Percentiles rank a stretch among this genome's conserved stretches.
phyloP scores from a whole-genome alignment of 176 grass and related monocot genomes.

The Ampelocalamus luodianensis region DNA sequence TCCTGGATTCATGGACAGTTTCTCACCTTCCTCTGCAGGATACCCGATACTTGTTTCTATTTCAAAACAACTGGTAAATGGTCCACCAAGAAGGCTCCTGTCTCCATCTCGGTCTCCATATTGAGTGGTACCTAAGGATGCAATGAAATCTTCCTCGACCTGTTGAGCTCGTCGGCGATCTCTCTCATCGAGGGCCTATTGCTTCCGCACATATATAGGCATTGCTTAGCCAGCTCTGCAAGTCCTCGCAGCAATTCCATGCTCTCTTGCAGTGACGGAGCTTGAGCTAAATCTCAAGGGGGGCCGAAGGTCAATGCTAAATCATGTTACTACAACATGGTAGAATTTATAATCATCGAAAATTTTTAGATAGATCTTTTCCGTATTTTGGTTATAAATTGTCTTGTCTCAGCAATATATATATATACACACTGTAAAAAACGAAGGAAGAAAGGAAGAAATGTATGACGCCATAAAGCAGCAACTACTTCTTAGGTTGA shows the following conservation, averaged over 20 bases:
- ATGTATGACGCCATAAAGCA: no score
- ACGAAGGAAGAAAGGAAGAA: no score
- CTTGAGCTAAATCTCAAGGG: no score
- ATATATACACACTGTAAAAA: no score
- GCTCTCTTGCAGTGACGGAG: slow-evolving; percentile 24
- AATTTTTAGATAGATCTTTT: no score
- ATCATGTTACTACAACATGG: no score
- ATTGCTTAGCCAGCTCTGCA: slow-evolving; percentile 40
- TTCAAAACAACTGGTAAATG: neutral
- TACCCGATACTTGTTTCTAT: slow-evolving; percentile 12
- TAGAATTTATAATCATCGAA: no score
- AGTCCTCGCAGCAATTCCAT: slow-evolving; percentile 16
- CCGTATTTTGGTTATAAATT: no score
- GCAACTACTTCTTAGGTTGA: no score
- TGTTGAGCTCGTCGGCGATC: slow-evolving; percentile 17
- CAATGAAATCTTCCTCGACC: slow-evolving; percentile 24
- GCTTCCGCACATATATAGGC: slow-evolving; percentile 43
- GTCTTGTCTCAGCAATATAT: no score
- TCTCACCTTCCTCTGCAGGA: slow-evolving; percentile 1
- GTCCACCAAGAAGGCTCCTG: slow-evolving; percentile 2
- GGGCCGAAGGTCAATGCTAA: no score
- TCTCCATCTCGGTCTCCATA: neutral
- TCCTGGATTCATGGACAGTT: slow-evolving; percentile 42
- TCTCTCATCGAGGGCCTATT: slow-evolving; percentile 48
- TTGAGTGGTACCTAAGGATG: slow-evolving; percentile 40